Evolutionary conservation across 108 stramenopile genomes (phyloP).

Genomic region (Skeletonema menzelii): DNA sequence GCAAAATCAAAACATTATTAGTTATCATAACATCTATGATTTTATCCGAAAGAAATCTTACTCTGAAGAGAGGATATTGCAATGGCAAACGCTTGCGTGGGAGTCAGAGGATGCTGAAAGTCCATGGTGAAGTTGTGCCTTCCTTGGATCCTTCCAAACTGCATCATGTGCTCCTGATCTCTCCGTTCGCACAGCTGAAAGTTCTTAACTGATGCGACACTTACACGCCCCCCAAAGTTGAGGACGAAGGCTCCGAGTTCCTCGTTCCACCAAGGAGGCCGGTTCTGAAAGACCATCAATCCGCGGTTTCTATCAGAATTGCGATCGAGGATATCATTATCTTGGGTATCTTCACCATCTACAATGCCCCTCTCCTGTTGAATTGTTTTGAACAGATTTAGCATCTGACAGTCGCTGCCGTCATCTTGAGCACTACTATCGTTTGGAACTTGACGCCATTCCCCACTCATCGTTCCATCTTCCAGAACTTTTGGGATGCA

Average conservation of each 20-base stretch:
- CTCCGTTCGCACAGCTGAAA: constrained; percentile 84
- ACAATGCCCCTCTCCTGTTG: constrained; percentile 41
- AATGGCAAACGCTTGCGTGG: constrained; percentile 89
- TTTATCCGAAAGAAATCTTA: constrained; percentile 83
- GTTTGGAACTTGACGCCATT: constrained; percentile 55
- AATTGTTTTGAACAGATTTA: constrained; percentile 68
- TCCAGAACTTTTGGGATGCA: constrained; percentile 72
- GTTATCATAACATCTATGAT: too few species aligned
- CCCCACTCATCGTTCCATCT: constrained; percentile 45
- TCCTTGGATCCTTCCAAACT: constrained; percentile 89
- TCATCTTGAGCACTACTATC: constrained; percentile 15
- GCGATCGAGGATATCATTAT: constrained; percentile 6
- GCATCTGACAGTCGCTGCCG: constrained; percentile 48
- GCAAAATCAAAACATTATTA: too few species aligned
- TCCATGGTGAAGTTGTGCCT: constrained; percentile 90
- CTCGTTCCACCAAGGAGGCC: constrained; percentile 90
- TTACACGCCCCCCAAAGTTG: constrained; percentile 88
- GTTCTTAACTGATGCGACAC: constrained; percentile 88
- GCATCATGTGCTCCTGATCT: constrained; percentile 79
- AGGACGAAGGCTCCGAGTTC: constrained; percentile 88
- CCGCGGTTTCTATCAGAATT: constrained; percentile 55
- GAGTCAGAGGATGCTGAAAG: constrained; percentile 83
- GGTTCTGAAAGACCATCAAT: constrained; percentile 74
- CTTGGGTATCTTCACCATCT: constrained; percentile 15
- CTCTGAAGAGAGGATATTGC: constrained; percentile 87